Evolutionary conservation across 805 yeast species (phyloP).

Genomic region (Clavispora phyllophila): DNA sequence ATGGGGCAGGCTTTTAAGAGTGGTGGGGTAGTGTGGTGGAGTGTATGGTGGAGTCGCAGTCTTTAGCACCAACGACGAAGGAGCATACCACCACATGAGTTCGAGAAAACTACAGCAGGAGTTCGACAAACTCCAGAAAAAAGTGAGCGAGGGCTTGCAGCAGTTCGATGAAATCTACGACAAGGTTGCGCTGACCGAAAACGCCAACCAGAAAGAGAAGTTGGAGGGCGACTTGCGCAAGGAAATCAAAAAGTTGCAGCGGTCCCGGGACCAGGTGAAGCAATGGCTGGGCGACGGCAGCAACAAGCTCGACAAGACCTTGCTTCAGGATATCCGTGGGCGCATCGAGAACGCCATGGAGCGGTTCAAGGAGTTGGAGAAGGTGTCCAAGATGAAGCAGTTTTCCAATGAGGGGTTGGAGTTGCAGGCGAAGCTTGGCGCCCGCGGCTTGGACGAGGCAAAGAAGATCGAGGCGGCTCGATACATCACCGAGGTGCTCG

Average conservation of each 20-base stretch:
- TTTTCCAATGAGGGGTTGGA: constrained; percentile 90
- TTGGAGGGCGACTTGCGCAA: constrained; percentile 88
- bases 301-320: constrained; percentile 62
- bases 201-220: constrained; percentile 87
- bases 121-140: constrained; percentile 89
- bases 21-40: background rate
- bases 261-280: constrained; percentile 91
- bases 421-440: constrained; percentile 48
- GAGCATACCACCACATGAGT: constrained; percentile 24
- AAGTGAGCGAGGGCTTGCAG: constrained; percentile 83
- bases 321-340: constrained; percentile 53
- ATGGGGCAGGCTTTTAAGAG: no score
- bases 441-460: constrained; percentile 47
- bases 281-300: constrained; percentile 91
- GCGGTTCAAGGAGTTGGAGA: constrained; percentile 89
- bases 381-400: constrained; percentile 88
- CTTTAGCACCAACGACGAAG: background rate
- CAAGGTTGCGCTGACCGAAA: constrained; percentile 75
- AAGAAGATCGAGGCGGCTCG: constrained; percentile 69
- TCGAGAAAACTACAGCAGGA: constrained; percentile 53
- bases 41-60: background rate
- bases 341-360: constrained; percentile 92
- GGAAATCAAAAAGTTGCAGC: constrained; percentile 90
- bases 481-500: constrained; percentile 67
- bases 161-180: constrained; percentile 83